Evolutionary conservation across 2,329 filamentous ascomycete genomes (phyloP), one percentile per base, ranked within the genome.

Genomic region (Lasiodiplodia hormozganensis): DNA sequence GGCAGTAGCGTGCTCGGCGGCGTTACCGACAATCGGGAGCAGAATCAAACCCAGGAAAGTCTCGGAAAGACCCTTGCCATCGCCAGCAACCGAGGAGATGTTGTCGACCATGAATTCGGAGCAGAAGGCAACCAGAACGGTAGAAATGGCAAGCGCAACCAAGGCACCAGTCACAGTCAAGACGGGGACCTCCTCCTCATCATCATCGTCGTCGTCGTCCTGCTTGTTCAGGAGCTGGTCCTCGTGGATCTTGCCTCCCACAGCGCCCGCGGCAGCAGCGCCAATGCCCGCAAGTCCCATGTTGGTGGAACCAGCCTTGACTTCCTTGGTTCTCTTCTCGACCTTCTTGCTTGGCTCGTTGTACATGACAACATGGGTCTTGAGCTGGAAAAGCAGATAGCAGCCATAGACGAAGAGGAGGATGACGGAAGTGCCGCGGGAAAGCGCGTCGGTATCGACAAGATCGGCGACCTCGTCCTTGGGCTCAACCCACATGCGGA

Each of bases 371-470:
- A 86, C 85, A 78, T 97, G 94, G 0, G 94, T 94, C 78, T 93
- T 92, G 69, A 98, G 89, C 80, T 97, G 95, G 84, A 97, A 97
- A 79, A 92, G 86, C 2, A 98, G 89, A 75, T 96, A 97, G 68
- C 88, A 91, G 62, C 81, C 89, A 78, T 97, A 98, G 11, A 96
- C 91, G 57, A 96, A 77, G 1, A 98, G 86, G 4, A 97, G 86
- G 70, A 97, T 94, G 70, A 97, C 82, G 0, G 92, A 83, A 1
- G 91, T 92, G 64, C 92, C 92, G 67, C 91, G 88, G 0, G 92
- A 94, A 18, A 68, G 51, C 5, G 54, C 43, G 52, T 67, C 68
- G 31, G 62, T 65, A 18, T 68, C 23, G n/a, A 47, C 28, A 25
- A 53, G 49, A 10, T 52, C 47, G 0, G 31, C 6, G 4, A 49